Base-by-base conservation (phyloP, 768 basidiomycete species). In the Pleurotus tuber-regium region DNA sequence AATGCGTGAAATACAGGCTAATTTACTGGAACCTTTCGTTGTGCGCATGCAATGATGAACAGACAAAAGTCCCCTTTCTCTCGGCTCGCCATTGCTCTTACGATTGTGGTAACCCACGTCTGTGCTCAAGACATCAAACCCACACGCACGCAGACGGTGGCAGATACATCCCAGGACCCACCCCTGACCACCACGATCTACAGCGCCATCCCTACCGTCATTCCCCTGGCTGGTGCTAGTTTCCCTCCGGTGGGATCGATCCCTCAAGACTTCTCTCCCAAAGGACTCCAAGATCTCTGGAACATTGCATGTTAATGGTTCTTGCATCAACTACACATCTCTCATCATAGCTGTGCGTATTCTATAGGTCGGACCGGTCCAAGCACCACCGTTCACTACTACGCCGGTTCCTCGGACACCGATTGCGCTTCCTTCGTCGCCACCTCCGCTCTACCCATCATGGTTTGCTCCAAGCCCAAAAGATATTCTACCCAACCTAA, bases 401-500 rank as follows among this genome's bases (percentile, higher is more conserved):
- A 77, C 75, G 2, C 62, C 63, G 11, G 62, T 70, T 28, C 74
- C 71, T 14, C 59, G 61, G 50, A 58, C 68, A 19, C 74, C 68
- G 2, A 63, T 76, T 19, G 51, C 66, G 4, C 53, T 75, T 10
- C 76, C 76, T 8, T 74, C 75, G 3, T 57, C 74, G 7, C 76
- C 74, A 23, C 77, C 74, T 4, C 56, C 70, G 0, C 63, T 78
- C 2, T 78, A 77, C 50, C 77, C 76, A 0, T 60, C 70, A 1
- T 78, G 75, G 70, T 78, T 70, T 53, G 63, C 76, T 3, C 73
- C 74, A 6, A 56, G 61, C 4, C 77, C 78, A 2, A 68, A 71
- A 41, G 63, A 73, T 47, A 67, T 79, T 25, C 61, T 79, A 25
- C 71, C 75, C 2, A 61, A 70, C 23, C 63, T 76, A 47, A 75